A percentile compares a stretch with the other conserved stretches of the same genome.
phyloP scores from a whole-genome alignment of 768 basidiomycete genomes.

The Xerocomus potaroensis region DNA sequence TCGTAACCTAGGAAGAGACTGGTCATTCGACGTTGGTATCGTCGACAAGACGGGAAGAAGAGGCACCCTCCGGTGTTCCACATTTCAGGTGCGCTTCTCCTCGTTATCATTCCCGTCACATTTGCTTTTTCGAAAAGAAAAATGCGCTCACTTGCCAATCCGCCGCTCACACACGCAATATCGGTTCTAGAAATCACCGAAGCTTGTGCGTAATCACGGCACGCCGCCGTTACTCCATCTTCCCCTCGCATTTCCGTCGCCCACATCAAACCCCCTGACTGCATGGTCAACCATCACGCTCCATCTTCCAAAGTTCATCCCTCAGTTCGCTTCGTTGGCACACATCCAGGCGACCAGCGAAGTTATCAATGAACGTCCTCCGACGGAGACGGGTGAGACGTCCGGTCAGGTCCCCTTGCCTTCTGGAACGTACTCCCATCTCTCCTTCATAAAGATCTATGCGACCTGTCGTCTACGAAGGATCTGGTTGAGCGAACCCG shows the following conservation, averaged over 20 bases:
- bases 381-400: conserved; percentile 18
- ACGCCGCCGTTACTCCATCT: conserved; percentile 63
- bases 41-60: conserved; percentile 57
- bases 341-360: conserved; percentile 25
- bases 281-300: conserved; percentile 65
- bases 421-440: conserved; percentile 55
- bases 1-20: conserved; percentile 60
- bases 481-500: conserved; percentile 68
- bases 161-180: conserved; percentile 10
- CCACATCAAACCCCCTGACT: conserved; percentile 55
- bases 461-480: conserved; percentile 73
- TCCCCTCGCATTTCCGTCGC: conserved; percentile 59
- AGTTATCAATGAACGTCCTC: conserved; percentile 17
- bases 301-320: conserved; percentile 55
- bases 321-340: conserved; percentile 54
- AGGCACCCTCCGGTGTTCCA: conserved; percentile 65
- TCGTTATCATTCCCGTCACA: conserved; percentile 1
- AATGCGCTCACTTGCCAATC: background rate
- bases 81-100: conserved; percentile 62
- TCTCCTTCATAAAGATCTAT: conserved; percentile 71
- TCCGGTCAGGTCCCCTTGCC: conserved; percentile 35
- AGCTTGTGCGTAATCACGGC: conserved; percentile 37
- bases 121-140: background rate
- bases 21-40: conserved; percentile 74
- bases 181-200: conserved; percentile 50